Conservation (phyloP, 805 yeast genomes). For the Candida ovalis region DNA sequence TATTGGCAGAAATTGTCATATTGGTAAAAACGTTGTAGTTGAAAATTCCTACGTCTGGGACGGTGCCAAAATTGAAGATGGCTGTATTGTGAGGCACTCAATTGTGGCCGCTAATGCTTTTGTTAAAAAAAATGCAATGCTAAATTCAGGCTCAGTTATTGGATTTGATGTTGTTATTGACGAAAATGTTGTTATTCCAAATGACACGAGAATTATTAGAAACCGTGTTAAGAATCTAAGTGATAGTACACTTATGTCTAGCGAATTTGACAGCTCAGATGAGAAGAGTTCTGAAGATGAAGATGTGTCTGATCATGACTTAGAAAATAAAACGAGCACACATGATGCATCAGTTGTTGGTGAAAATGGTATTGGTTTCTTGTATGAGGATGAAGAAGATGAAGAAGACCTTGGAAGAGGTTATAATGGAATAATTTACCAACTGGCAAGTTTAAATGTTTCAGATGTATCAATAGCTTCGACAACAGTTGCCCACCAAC, state of each 20-base stretch:
- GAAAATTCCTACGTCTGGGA: constrained; percentile 86
- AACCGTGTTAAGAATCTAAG: constrained; percentile 35
- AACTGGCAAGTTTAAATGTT: constrained; percentile 40
- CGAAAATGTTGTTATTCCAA: constrained; percentile 43
- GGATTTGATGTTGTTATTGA: constrained; percentile 74
- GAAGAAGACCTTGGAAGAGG: constrained; percentile 28
- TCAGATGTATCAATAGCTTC: constrained; percentile 55
- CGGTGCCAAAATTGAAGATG: constrained; percentile 67
- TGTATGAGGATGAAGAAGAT: constrained; percentile 51
- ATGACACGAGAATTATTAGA: constrained; percentile 50
- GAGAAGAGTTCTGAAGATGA: constrained; percentile 22
- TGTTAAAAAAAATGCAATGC: constrained; percentile 46
- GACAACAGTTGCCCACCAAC: constrained; percentile 30
- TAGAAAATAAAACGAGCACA: constrained; percentile 7
- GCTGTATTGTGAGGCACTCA: constrained; percentile 52
- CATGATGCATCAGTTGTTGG: constrained; percentile 38
- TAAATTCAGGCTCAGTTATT: constrained; percentile 72
- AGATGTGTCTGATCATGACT: constrained; percentile 19
- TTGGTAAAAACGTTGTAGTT: constrained; percentile 73
- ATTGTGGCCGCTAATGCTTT: constrained; percentile 66
- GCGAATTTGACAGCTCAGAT: constrained; percentile 23
- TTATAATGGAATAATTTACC: constrained; percentile 40
- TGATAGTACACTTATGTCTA: constrained; percentile 28
- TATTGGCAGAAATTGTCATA: constrained; percentile 80
- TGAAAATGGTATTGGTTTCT: constrained; percentile 45